Evolutionary conservation across 106 monocot genomes (phyloP).

Genomic region (Hemerocallis citrina): DNA sequence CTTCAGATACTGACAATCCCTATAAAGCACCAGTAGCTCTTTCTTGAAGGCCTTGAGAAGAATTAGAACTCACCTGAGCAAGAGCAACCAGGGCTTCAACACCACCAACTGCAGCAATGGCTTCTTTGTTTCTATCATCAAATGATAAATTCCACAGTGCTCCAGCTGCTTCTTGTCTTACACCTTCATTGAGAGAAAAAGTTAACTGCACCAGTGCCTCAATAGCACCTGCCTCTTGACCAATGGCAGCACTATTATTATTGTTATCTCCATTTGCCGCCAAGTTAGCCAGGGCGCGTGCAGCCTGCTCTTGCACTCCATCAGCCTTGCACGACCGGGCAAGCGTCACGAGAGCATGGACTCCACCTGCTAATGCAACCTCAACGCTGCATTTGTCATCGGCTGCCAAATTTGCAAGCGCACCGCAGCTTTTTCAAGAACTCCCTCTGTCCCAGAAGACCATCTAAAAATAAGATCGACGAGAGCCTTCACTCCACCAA

Average conservation of each 20-base stretch:
- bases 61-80: slow-evolving; percentile 72
- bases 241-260: slow-evolving; percentile 89
- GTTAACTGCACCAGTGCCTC: slow-evolving; percentile 93
- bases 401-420: slow-evolving; percentile 94
- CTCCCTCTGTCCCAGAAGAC: slow-evolving; percentile 79
- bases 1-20: slow-evolving; percentile 97
- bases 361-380: slow-evolving; percentile 82
- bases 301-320: slow-evolving; percentile 97
- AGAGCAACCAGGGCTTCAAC: slow-evolving; percentile 95
- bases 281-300: slow-evolving; percentile 93
- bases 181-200: slow-evolving; percentile 90
- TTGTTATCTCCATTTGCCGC: slow-evolving; percentile 99
- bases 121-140: slow-evolving; percentile 97
- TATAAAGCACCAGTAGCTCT: slow-evolving; percentile 98
- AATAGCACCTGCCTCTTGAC: slow-evolving; percentile 91
- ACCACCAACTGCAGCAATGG: slow-evolving; percentile 91
- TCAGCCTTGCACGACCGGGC: slow-evolving; percentile 87
- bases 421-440: slow-evolving; percentile 99
- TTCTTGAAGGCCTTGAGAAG: slow-evolving; percentile 94
- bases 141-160: slow-evolving; percentile 98
- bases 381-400: slow-evolving; percentile 98
- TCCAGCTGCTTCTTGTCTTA: slow-evolving; percentile 99
- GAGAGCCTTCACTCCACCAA: slow-evolving; percentile 91
- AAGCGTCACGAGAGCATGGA: slow-evolving; percentile 89
- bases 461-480: slow-evolving; percentile 96